A percentile compares a stretch with the other conserved stretches of the same genome.
phyloP scores from a whole-genome alignment of 495 filamentous ascomycete genomes.

The Cenococcum geophilum region DNA sequence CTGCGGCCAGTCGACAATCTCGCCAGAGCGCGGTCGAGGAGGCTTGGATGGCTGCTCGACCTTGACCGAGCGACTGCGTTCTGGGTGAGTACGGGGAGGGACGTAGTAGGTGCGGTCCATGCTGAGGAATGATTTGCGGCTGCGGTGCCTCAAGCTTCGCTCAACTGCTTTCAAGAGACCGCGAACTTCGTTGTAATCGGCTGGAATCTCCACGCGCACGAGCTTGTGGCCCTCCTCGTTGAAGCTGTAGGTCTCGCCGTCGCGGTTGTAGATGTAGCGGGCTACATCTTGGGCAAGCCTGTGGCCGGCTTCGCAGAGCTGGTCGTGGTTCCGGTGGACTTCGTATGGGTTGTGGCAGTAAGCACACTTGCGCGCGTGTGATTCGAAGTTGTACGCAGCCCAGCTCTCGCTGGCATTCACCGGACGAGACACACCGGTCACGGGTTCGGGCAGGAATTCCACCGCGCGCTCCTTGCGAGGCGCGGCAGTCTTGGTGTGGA shows the following conservation, averaged over 20 bases:
- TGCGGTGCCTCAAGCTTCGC: conserved; percentile 27
- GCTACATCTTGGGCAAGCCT: conserved; percentile 36
- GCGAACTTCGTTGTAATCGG: conserved; percentile 32
- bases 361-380: conserved; percentile 34
- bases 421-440: conserved; percentile 31
- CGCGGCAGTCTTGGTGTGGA: neutral
- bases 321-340: conserved; percentile 28
- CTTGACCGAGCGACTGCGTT: conserved; percentile 24
- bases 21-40: conserved; percentile 27
- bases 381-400: conserved; percentile 39
- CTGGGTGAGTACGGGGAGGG: conserved; percentile 18
- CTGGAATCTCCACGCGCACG: conserved; percentile 37
- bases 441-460: conserved; percentile 28
- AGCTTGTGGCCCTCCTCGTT: conserved; percentile 34
- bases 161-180: conserved; percentile 36
- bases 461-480: conserved; percentile 28
- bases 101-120: conserved; percentile 34
- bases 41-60: conserved; percentile 26
- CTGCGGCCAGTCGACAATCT: conserved; percentile 33
- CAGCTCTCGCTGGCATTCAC: conserved; percentile 33
- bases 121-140: conserved; percentile 33
- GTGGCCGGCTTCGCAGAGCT: conserved; percentile 36
- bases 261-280: conserved; percentile 33
- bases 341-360: conserved; percentile 36
- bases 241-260: conserved; percentile 36